Evolutionary conservation across 73 alveolate species (phyloP), one percentile per base, ranked within the genome.

Genomic region (Stentor coeruleus): DNA sequence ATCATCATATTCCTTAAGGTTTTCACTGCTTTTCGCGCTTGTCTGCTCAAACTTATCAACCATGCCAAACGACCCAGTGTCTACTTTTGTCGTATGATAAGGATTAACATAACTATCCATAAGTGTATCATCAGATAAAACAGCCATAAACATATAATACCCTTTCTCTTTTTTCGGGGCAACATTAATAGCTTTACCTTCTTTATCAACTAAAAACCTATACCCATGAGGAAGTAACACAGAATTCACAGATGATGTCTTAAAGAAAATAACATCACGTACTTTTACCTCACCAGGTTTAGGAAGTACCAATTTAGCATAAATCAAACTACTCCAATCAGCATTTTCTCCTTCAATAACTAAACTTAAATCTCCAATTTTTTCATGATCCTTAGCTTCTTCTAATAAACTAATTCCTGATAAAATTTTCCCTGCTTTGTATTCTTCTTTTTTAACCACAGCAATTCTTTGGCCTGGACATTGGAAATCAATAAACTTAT

Each of bases 101-200:
- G 79, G 79, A 26, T 37, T 66, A 1, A 66, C 37, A 66, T 28
- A 66, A 1, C 42, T 28, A 40, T 66, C 79, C 2, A 66, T 37
- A 37, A 66, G 37, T 1, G 40, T 66, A 14, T 66, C 40, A 20
- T 66, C 40, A 31, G 2, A 33, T 1, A 20, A 11, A 0, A 66
- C 41, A 20, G 79, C 79, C 39, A 66, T 40, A 33, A 66, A 66
- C 33, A 66, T 26, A 33, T 66, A 66, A 2, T 26, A 66, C 26
- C 15, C 14, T 33, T 66, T 66, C 39, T 66, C 79, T 28, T 33
- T 20, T 66, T 2, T 66, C n/a, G 79, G 79, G 11, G 79, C 79
- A 11, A 66, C 2, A 2, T 66, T 66, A 20, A 66, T 20, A 26
- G 79, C 79, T 66, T 66, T 66, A 28, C 39, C 42, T 33, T 66